These are phyloP conservation scores for Pyricularia pennisetigena DNA, from an alignment of 2,329 filamentous ascomycete genomes.

Conservation along the genomic window DNA sequence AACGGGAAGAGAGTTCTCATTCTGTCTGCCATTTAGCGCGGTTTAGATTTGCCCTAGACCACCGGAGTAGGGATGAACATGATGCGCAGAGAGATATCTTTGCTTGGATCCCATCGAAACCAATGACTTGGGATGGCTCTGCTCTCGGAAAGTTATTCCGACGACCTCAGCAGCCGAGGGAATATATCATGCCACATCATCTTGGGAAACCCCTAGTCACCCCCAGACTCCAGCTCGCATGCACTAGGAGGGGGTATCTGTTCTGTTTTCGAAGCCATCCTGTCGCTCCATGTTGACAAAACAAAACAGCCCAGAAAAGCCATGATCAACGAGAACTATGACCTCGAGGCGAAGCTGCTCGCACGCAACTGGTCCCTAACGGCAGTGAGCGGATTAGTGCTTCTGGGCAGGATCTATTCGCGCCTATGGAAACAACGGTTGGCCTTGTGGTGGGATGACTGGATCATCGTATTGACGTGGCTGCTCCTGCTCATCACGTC, in stretches of 20 bases:
- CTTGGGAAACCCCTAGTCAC: neutral
- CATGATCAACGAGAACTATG: neutral
- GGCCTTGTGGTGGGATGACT: slow-evolving; percentile 3
- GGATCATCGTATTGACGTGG: neutral
- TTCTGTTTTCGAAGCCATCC: neutral
- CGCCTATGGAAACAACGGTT: neutral
- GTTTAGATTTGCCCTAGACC: neutral
- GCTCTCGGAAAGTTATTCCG: neutral
- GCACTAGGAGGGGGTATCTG: too few relatives aligned
- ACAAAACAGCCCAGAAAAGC: neutral
- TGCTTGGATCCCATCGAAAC: neutral
- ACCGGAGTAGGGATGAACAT: neutral
- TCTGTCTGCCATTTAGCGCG: neutral
- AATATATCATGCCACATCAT: neutral
- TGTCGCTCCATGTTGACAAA: neutral
- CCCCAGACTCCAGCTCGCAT: neutral
- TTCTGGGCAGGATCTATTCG: neutral
- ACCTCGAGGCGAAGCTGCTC: neutral
- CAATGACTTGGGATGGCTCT: neutral
- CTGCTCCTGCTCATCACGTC: neutral
- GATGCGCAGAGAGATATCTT: neutral
- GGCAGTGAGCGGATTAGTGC: neutral
- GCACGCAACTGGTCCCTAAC: neutral
- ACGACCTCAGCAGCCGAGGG: neutral
- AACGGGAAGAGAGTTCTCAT: neutral